Conservation (phyloP, 306 rosid genomes). For the Carpinus viminea region DNA sequence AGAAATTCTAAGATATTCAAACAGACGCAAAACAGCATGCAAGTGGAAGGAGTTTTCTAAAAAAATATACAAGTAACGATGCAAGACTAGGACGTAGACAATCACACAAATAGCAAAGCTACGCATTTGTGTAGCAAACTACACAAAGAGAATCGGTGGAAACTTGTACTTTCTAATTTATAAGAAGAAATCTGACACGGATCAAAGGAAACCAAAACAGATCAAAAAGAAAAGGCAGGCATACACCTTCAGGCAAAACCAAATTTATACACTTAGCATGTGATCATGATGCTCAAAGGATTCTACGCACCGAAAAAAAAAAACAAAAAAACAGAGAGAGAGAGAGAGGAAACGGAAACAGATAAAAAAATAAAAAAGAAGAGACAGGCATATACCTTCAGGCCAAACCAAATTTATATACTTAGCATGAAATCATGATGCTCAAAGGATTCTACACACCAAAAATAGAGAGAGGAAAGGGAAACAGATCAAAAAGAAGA, state of each 20-base stretch:
- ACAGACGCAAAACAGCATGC: background rate
- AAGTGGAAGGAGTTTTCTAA: background rate
- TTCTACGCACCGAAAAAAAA: background rate
- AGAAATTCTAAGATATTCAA: conserved; percentile 15
- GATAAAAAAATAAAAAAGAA: no score
- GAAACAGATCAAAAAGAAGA: background rate
- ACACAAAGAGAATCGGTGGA: background rate
- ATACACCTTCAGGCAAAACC: background rate
- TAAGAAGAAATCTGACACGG: background rate
- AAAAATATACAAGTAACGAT: background rate
- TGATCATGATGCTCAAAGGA: background rate
- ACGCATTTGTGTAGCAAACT: background rate
- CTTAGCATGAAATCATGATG: background rate
- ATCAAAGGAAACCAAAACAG: background rate
- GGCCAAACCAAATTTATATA: background rate
- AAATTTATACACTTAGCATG: background rate
- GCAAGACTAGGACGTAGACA: background rate
- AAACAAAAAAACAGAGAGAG: no score
- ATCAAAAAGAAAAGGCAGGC: background rate
- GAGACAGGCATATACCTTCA: no score
- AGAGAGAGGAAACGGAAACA: no score
- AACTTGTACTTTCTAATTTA: background rate
- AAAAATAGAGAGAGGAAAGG: background rate
- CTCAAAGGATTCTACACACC: background rate
- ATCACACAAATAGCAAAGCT: background rate